Conservation (phyloP, 116 monocot species). For the Dioscorea cayenensis region DNA sequence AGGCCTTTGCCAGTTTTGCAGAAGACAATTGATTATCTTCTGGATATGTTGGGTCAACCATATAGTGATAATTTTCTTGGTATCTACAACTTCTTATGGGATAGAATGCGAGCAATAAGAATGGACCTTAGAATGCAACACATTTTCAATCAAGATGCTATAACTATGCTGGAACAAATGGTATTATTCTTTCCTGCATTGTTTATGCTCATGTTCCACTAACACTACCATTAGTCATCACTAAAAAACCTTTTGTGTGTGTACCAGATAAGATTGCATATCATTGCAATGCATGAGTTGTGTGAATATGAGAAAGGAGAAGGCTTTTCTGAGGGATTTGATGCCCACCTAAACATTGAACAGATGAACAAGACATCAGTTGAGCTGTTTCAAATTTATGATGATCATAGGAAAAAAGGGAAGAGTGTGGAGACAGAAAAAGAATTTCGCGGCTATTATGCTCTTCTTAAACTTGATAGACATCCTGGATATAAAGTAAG, state of each 20-base stretch:
- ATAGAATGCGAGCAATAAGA: conserved; percentile 92
- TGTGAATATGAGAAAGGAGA: conserved; percentile 93
- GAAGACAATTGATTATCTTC: conserved; percentile 88
- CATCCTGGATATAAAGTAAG: conserved; percentile 96
- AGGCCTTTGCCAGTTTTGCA: conserved; percentile 85
- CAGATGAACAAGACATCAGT: conserved; percentile 99
- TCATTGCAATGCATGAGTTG: conserved; percentile 97
- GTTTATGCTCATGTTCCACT: neutral
- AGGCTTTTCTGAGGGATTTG: conserved; percentile 96
- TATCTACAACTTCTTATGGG: conserved; percentile 97
- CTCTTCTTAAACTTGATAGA: conserved; percentile 92
- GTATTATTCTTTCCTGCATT: conserved; percentile 25
- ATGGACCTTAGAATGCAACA: conserved; percentile 99
- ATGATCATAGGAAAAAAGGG: conserved; percentile 84
- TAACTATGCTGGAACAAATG: conserved; percentile 96
- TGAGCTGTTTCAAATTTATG: conserved; percentile 98
- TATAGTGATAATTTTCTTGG: conserved; percentile 67
- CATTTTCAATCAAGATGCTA: conserved; percentile 76
- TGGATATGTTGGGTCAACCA: conserved; percentile 71
- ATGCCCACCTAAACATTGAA: conserved; percentile 98
- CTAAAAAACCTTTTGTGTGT: neutral
- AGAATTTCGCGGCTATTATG: conserved; percentile 97
- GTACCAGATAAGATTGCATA: conserved; percentile 88
- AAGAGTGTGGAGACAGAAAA: conserved; percentile 58
- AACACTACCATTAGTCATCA: neutral